These are phyloP conservation scores for Apiotrichum akiyoshidainum DNA, from an alignment of 1,284 basidiomycete genomes.

Conservation along the genomic window DNA sequence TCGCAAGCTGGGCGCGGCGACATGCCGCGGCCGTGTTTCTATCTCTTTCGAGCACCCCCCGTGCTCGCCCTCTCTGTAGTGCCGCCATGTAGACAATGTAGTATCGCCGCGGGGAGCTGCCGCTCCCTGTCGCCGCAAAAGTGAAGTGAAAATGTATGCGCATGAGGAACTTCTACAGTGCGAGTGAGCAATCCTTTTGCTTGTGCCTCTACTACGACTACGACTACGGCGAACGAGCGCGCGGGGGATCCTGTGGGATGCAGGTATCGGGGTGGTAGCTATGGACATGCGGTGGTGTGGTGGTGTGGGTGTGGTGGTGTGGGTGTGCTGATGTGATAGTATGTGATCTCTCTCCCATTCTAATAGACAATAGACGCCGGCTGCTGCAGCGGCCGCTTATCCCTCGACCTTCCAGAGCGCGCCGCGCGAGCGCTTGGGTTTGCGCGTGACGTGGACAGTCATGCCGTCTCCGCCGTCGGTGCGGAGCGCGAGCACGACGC, in stretches of 20 bases:
- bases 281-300: not conserved
- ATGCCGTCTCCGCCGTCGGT: conserved; percentile 61
- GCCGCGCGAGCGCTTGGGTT: conserved; percentile 64
- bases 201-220: no score
- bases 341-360: not conserved
- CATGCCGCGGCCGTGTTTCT: no score
- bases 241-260: no score
- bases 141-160: conserved; percentile 1
- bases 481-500: conserved; percentile 79
- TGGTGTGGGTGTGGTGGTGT: no score
- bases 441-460: conserved; percentile 77
- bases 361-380: no score
- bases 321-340: not conserved
- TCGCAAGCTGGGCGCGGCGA: not conserved
- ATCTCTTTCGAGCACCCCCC: no score
- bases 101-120: not conserved
- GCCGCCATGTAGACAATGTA: not conserved
- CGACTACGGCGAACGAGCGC: no score
- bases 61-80: not conserved
- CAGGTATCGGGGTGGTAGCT: not conserved
- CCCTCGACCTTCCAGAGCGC: conserved; percentile 82
- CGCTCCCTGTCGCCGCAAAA: not conserved
- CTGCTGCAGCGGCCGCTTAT: conserved; percentile 49
- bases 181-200: no score
- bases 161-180: not conserved